Percentiles rank a stretch among this genome's conserved stretches.
These are phyloP conservation scores for Hymenoscyphus scutula DNA, from an alignment of 2,329 filamentous ascomycete species.

Conservation along the genomic window DNA sequence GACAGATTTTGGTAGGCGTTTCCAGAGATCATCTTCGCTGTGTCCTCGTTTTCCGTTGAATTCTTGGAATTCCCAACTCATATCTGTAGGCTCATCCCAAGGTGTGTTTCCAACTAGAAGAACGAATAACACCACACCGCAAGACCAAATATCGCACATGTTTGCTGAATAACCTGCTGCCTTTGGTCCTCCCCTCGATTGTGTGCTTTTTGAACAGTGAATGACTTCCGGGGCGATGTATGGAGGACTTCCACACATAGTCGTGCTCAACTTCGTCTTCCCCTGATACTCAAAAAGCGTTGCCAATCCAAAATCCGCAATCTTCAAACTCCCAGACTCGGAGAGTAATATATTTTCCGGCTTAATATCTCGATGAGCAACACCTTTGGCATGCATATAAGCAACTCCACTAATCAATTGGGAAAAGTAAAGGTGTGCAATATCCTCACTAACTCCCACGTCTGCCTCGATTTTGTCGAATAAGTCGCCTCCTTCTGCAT, in stretches of 20 bases:
- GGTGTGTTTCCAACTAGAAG: constrained; percentile 94
- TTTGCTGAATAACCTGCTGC: constrained; percentile 70
- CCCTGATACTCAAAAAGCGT: constrained; percentile 91
- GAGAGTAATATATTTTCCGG: constrained; percentile 95
- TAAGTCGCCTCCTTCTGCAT: constrained; percentile 89
- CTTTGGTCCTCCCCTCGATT: constrained; percentile 48
- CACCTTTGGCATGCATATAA: constrained; percentile 94
- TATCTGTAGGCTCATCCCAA: constrained; percentile 86
- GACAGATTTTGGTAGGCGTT: constrained; percentile 68
- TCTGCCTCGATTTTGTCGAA: constrained; percentile 99
- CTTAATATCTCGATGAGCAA: constrained; percentile 88
- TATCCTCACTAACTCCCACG: constrained; percentile 87
- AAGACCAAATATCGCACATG: constrained; percentile 92
- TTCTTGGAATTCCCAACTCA: constrained; percentile 88
- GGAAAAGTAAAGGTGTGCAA: constrained; percentile 93
- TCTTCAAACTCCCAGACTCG: constrained; percentile 79
- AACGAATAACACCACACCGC: constrained; percentile 96
- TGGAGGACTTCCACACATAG: constrained; percentile 91
- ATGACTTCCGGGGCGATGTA: constrained; percentile 96
- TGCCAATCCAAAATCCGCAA: constrained; percentile 95
- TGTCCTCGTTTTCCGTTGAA: constrained; percentile 78
- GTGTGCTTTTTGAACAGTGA: constrained; percentile 45
- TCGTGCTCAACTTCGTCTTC: constrained; percentile 75
- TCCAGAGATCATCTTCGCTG: constrained; percentile 83
- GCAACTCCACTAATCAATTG: constrained; percentile 87